These are phyloP conservation scores for Melampsora larici-populina DNA, from an alignment of 1,284 basidiomycete genomes.

Conservation along the genomic window DNA sequence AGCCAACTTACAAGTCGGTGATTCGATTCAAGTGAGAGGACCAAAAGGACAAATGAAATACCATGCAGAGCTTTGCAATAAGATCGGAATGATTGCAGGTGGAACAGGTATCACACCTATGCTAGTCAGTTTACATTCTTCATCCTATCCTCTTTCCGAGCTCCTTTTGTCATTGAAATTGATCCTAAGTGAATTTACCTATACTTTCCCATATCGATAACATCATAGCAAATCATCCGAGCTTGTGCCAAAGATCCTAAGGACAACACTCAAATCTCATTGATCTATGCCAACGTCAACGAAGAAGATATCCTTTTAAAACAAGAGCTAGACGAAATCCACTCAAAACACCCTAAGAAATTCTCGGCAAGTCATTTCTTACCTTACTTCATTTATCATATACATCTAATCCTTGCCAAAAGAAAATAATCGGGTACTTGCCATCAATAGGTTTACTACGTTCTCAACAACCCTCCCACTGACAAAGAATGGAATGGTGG, in stretches of 20 bases:
- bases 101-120: conserved; percentile 92
- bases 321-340: conserved; percentile 77
- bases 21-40: conserved; percentile 83
- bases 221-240: conserved; percentile 72
- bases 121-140: conserved; percentile 58
- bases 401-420: too few species aligned
- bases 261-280: conserved; percentile 80
- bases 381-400: too few species aligned
- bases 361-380: conserved; percentile 63
- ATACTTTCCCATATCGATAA: too few species aligned
- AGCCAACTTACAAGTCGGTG: conserved; percentile 73
- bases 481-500: conserved; percentile 71
- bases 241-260: conserved; percentile 78
- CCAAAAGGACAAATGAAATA: conserved; percentile 78
- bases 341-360: conserved; percentile 63
- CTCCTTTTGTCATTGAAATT: conserved; percentile 41
- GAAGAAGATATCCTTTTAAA: conserved; percentile 64
- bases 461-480: conserved; percentile 85
- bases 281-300: conserved; percentile 92
- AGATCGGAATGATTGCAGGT: conserved; percentile 94
- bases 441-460: conserved; percentile 61
- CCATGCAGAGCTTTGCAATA: conserved; percentile 63
- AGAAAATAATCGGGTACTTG: too few species aligned
- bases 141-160: neutral
- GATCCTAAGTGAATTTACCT: neutral